These are phyloP conservation scores for Solanum tarapatanum DNA, from an alignment of 257 asterid species.

Conservation along the genomic window DNA sequence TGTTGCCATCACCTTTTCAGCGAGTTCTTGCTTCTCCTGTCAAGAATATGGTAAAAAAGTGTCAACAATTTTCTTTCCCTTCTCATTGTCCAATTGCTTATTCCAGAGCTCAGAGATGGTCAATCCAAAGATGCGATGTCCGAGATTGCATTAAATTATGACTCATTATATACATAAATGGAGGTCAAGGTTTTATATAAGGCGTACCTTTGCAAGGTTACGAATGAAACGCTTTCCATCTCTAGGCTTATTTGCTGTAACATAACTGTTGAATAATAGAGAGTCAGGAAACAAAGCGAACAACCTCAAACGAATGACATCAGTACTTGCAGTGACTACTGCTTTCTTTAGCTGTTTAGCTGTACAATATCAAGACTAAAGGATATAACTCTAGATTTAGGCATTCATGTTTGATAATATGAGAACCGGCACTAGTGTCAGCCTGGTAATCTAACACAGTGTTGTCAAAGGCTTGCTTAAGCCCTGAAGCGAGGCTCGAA, in stretches of 20 bases:
- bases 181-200: not conserved
- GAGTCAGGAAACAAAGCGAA: not conserved
- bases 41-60: not conserved
- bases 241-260: conserved; percentile 44
- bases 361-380: not conserved
- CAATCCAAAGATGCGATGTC: not conserved
- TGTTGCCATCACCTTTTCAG: conserved; percentile 89
- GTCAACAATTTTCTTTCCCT: not conserved
- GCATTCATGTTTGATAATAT: not conserved
- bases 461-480: not conserved
- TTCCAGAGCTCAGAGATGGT: not conserved
- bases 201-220: conserved; percentile 56
- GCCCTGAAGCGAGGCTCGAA: not conserved
- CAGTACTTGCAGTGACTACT: not conserved
- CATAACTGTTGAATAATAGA: conserved; percentile 28
- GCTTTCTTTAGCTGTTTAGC: not conserved
- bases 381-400: not conserved
- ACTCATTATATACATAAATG: not conserved
- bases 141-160: not conserved
- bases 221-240: conserved; percentile 71
- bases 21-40: conserved; percentile 72
- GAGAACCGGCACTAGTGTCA: not conserved
- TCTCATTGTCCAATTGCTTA: not conserved
- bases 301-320: not conserved
- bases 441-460: not conserved